Evolutionary conservation across 208 protist species (phyloP).

Genomic region (Crithidia bombi): DNA sequence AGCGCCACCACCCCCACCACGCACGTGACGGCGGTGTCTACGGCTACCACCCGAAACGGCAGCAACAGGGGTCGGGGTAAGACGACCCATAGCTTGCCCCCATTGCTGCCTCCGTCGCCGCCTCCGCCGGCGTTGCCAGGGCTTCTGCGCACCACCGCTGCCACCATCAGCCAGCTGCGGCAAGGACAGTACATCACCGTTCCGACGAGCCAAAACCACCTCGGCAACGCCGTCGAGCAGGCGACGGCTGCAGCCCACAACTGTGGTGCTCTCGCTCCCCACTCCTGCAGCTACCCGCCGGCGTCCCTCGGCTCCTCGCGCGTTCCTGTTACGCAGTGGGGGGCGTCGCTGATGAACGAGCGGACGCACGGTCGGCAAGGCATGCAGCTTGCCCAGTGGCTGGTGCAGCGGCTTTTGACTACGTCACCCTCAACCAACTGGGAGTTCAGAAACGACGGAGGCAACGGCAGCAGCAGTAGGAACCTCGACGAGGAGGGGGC

Average conservation of each 20-base stretch:
- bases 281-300: background rate
- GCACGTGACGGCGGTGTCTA: background rate
- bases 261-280: background rate
- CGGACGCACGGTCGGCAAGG: conserved; percentile 15
- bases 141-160: background rate
- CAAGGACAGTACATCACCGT: background rate
- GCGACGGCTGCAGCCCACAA: background rate
- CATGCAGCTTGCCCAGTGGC: conserved; percentile 21
- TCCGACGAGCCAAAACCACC: background rate
- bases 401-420: conserved; percentile 20
- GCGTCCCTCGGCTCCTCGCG: background rate
- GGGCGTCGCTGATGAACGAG: conserved; percentile 13
- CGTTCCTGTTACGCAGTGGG: conserved; percentile 24
- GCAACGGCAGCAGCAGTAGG: background rate
- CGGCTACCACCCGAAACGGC: background rate
- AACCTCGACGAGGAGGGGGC: background rate
- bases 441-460: background rate
- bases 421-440: background rate
- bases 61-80: background rate
- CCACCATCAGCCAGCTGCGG: background rate
- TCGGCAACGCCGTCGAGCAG: no score
- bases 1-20: background rate
- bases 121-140: conserved; percentile 1
- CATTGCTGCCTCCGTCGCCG: background rate
- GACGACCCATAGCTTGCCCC: background rate